These are phyloP conservation scores for Cenchrus fungigraminus DNA, from an alignment of 176 grass and related monocot genomes.

Conservation along the genomic window DNA sequence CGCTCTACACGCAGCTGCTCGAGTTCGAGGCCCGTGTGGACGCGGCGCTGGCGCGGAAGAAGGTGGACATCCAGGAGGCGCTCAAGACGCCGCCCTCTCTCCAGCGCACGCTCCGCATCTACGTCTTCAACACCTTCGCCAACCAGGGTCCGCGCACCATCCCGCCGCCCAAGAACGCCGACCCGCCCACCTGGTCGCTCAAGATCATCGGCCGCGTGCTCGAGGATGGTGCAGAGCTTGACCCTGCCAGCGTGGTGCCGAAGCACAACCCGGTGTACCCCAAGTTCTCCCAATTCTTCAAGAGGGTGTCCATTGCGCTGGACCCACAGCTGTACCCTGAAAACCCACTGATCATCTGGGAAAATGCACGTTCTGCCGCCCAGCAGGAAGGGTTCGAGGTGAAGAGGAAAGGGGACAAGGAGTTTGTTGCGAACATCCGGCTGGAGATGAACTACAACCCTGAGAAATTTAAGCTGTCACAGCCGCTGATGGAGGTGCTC, in stretches of 20 bases:
- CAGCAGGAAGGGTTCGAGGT: conserved; percentile 92
- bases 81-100: conserved; percentile 81
- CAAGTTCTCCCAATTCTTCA: conserved; percentile 94
- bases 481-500: conserved; percentile 82
- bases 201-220: conserved; percentile 93
- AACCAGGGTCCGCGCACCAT: conserved; percentile 73
- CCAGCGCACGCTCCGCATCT: conserved; percentile 92
- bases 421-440: conserved; percentile 75
- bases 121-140: conserved; percentile 91
- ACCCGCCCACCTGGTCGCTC: conserved; percentile 91
- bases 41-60: conserved; percentile 80
- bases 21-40: conserved; percentile 91
- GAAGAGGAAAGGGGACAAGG: conserved; percentile 92
- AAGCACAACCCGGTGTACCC: conserved; percentile 88
- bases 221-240: conserved; percentile 70
- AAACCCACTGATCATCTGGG: conserved; percentile 75
- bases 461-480: conserved; percentile 89
- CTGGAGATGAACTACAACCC: conserved; percentile 96
- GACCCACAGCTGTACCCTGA: conserved; percentile 80
- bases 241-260: conserved; percentile 71
- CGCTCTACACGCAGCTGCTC: conserved; percentile 94
- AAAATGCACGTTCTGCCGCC: conserved; percentile 66
- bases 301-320: conserved; percentile 72
- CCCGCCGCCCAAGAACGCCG: conserved; percentile 51
- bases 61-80: conserved; percentile 90